These are phyloP conservation scores for Arthrinium puccinioides DNA, from an alignment of 2,329 filamentous ascomycete species.

Conservation along the genomic window DNA sequence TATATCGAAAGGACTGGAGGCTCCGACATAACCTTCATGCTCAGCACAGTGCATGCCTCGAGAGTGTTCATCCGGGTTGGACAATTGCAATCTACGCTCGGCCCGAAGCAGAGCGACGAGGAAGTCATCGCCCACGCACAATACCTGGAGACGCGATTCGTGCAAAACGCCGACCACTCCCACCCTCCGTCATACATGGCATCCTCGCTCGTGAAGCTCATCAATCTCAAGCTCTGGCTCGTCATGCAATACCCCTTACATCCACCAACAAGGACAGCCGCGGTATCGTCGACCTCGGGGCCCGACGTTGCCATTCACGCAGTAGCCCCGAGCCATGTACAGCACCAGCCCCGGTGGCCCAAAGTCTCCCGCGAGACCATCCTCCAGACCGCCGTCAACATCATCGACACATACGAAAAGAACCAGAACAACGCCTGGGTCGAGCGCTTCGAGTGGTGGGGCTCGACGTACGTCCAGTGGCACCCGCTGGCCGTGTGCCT, in stretches of 20 bases:
- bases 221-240: constrained; percentile 40
- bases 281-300: constrained; percentile 1
- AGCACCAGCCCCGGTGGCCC: constrained; percentile 3
- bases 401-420: constrained; percentile 32
- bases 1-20: constrained; percentile 27
- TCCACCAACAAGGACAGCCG: constrained; percentile 8
- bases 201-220: constrained; percentile 30
- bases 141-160: constrained; percentile 30
- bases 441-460: constrained; percentile 39
- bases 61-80: constrained; percentile 30
- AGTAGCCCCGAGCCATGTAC: background rate
- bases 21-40: constrained; percentile 32
- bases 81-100: constrained; percentile 19
- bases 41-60: constrained; percentile 32
- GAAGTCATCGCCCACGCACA: constrained; percentile 32
- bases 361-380: constrained; percentile 31
- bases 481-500: constrained; percentile 45
- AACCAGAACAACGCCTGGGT: constrained; percentile 24
- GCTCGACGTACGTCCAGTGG: constrained; percentile 46
- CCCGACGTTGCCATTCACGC: background rate
- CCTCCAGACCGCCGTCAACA: constrained; percentile 38
- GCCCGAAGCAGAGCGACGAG: constrained; percentile 24
- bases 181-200: constrained; percentile 29
- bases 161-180: constrained; percentile 23
- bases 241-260: constrained; percentile 37